phyloP scores from a whole-genome alignment of 371 early-diverging fungal species.

The Mortierella sp. region DNA sequence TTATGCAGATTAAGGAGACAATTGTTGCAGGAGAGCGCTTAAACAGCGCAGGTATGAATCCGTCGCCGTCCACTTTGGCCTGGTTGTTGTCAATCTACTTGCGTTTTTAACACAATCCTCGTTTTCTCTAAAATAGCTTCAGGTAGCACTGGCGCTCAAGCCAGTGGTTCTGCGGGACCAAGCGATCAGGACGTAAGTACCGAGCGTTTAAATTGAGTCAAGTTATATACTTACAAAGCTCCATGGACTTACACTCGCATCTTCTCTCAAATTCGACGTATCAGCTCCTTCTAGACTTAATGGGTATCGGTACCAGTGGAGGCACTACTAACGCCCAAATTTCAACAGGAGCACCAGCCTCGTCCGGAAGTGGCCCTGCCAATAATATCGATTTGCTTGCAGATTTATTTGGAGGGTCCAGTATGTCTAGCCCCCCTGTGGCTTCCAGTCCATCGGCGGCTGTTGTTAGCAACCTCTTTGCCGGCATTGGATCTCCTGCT shows the following conservation, averaged over 20 bases:
- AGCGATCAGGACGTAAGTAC: slow-evolving; percentile 69
- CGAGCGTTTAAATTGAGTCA: not conserved
- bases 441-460: slow-evolving; percentile 55
- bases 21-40: slow-evolving; percentile 48
- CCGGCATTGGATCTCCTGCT: slow-evolving; percentile 41
- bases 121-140: slow-evolving; percentile 12
- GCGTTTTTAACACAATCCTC: not conserved
- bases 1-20: slow-evolving; percentile 74
- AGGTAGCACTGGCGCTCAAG: slow-evolving; percentile 43
- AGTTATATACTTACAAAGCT: not conserved
- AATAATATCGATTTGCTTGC: slow-evolving; percentile 80
- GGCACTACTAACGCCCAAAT: slow-evolving; percentile 57
- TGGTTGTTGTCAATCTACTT: not conserved
- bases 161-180: slow-evolving; percentile 61
- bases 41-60: slow-evolving; percentile 52
- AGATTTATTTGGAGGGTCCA: slow-evolving; percentile 75
- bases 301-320: slow-evolving; percentile 78
- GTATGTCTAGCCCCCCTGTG: slow-evolving; percentile 55
- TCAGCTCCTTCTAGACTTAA: slow-evolving; percentile 82
- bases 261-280: slow-evolving; percentile 5
- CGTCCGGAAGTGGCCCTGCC: slow-evolving; percentile 57
- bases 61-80: too few species aligned
- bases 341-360: slow-evolving; percentile 52
- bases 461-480: slow-evolving; percentile 52
- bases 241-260: not conserved